Percentiles rank a stretch among this genome's conserved stretches.
phyloP scores from a whole-genome alignment of 495 filamentous ascomycete genomes.

The Immersiella caudata region DNA sequence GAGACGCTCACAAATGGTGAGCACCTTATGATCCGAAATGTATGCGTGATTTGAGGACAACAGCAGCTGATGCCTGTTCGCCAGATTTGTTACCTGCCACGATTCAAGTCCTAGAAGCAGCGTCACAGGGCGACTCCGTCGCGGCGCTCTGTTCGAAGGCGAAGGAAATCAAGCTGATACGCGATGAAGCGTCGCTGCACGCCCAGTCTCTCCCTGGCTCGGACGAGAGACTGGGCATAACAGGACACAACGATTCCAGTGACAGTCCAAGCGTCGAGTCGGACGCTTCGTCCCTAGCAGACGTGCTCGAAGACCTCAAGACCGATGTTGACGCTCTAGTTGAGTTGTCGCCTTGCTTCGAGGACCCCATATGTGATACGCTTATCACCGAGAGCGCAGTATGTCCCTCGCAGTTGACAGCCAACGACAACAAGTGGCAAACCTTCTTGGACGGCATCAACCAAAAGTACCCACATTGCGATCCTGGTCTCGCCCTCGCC shows the following conservation, averaged over 20 bases:
- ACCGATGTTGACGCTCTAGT: slow-evolving; percentile 12
- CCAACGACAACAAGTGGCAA: not conserved
- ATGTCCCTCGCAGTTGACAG: not conserved
- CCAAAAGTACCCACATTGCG: slow-evolving; percentile 14
- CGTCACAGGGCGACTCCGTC: not conserved
- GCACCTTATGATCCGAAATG: no score
- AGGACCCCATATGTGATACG: slow-evolving; percentile 10
- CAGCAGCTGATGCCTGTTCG: not conserved
- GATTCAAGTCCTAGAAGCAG: not conserved
- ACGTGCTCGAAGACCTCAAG: slow-evolving; percentile 5
- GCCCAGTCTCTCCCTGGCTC: not conserved
- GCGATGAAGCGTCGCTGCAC: slow-evolving; percentile 2
- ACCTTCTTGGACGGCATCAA: slow-evolving; percentile 16
- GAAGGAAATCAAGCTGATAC: slow-evolving; percentile 2
- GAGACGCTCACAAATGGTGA: slow-evolving; percentile 15
- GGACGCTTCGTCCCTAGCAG: slow-evolving; percentile 1
- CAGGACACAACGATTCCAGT: not conserved
- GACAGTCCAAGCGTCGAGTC: not conserved
- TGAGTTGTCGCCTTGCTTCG: not conserved
- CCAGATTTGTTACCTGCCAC: slow-evolving; percentile 4
- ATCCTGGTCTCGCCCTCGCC: not conserved
- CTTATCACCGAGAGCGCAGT: not conserved
- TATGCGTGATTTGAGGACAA: no score
- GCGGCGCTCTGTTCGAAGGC: not conserved
- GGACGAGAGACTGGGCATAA: not conserved